phyloP scores from a whole-genome alignment of 2,329 filamentous ascomycete species.

The Arachnopeziza araneosa region DNA sequence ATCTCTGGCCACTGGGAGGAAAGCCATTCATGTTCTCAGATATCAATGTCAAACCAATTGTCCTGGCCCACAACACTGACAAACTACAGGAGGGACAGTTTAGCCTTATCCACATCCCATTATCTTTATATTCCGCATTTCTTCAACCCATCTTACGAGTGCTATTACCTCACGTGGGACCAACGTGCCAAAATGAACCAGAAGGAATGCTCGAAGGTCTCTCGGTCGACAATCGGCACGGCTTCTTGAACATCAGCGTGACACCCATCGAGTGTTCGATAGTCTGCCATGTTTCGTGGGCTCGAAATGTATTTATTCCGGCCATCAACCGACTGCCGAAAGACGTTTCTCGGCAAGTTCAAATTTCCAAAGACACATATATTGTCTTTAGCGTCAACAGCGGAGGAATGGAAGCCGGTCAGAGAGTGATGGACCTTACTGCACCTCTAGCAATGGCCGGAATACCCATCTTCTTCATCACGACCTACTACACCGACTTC shows the following conservation, averaged over 20 bases:
- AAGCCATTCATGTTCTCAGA: constrained; percentile 8
- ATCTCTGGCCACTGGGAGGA: background rate
- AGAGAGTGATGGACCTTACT: constrained; percentile 85
- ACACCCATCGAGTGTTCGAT: constrained; percentile 91
- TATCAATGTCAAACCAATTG: constrained; percentile 1
- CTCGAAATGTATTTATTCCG: constrained; percentile 69
- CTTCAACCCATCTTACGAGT: constrained; percentile 83
- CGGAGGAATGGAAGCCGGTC: constrained; percentile 84
- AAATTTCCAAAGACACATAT: constrained; percentile 78
- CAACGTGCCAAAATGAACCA: constrained; percentile 28
- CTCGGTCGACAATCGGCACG: constrained; percentile 53
- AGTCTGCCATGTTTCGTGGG: constrained; percentile 75
- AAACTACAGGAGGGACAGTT: constrained; percentile 70
- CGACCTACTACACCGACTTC: constrained; percentile 96
- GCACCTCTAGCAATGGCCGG: constrained; percentile 85
- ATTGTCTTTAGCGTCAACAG: constrained; percentile 86
- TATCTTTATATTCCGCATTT: constrained; percentile 70
- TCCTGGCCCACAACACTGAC: constrained; percentile 17
- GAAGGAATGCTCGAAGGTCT: constrained; percentile 40
- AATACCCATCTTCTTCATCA: constrained; percentile 97
- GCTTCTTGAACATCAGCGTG: constrained; percentile 89
- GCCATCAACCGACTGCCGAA: constrained; percentile 58
- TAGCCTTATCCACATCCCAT: constrained; percentile 84
- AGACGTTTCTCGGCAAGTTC: constrained; percentile 49
- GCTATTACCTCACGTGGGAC: constrained; percentile 59